Conservation (phyloP, 345 rosid genomes). For the Reutealis trisperma region DNA sequence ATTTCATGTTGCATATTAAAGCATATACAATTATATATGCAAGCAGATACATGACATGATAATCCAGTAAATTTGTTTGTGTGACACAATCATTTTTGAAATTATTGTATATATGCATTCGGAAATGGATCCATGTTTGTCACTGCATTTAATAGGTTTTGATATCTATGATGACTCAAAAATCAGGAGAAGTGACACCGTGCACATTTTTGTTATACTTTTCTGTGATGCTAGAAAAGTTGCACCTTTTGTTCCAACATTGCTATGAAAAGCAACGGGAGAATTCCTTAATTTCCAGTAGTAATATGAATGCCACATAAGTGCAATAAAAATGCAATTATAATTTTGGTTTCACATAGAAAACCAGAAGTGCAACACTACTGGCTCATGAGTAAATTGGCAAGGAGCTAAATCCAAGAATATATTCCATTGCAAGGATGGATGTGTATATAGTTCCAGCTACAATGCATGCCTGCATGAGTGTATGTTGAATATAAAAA, state of each 20-base stretch:
- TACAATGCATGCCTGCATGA: background rate
- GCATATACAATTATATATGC: background rate
- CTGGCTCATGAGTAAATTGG: background rate
- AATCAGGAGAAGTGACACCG: background rate
- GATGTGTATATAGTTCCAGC: background rate
- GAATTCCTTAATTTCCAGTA: background rate
- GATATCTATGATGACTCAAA: background rate
- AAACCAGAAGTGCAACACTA: background rate
- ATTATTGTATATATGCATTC: background rate
- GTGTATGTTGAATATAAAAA: background rate
- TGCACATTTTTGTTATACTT: background rate
- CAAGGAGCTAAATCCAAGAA: background rate
- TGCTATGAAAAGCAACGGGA: background rate
- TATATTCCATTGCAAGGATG: background rate
- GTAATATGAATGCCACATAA: background rate
- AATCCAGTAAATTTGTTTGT: background rate
- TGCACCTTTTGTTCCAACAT: background rate
- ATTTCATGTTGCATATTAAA: background rate
- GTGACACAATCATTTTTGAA: background rate
- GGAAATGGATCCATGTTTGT: background rate
- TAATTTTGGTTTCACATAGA: background rate
- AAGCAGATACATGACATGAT: background rate
- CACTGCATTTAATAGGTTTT: background rate
- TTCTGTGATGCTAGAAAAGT: background rate
- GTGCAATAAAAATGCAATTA: background rate